Evolutionary conservation across 148 eudicot genomes (phyloP), one percentile per base, ranked within the genome.

Genomic region (Nepenthes gracilis): DNA sequence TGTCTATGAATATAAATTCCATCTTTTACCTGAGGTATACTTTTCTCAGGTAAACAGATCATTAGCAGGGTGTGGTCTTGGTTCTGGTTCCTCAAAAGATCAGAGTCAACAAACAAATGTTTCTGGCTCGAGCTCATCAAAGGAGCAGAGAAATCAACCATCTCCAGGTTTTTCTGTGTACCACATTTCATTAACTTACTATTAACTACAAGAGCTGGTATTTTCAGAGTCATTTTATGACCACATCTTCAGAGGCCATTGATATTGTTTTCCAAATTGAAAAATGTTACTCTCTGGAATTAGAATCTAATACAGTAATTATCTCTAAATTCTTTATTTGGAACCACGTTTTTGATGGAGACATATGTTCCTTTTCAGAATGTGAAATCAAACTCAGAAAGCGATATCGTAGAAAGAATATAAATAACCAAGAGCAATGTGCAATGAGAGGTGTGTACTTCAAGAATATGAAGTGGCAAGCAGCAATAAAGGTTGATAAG

Each of bases 401-500:
- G 78, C 64, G 76, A 58, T 80, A 86, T 53, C 74, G 91, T 54
- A 80, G 96, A 67, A 84, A 82, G 76, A 74, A 75, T 49, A 49
- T 49, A 6, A 11, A 49, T 33, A 72, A 73, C 68, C 84, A 80
- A 65, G 87, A 79, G 70, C 76, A 78, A 9, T 80, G 76, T 40
- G 47, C 62, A 2, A 76, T 82, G 88, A 77, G 81, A 74, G 99
- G 99, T 13, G 99, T 93, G 57, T 93, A 93, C 74, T 79, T 76
- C 74, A 93, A 93, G 85, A 93, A 93, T 64, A 69, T 71, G 81
- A 89, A 84, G 74, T 93, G 96, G 96, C 99, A 93, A 78, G 97
- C 99, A 33, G 99, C 99, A 13, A 88, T 93, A 34, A 93, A 93
- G 78, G 99, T 93, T 45, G 95, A 84, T 67, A 86, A 84, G 80